Conservation (phyloP, 2,329 filamentous ascomycete genomes). For the Lachnellula cervina region DNA sequence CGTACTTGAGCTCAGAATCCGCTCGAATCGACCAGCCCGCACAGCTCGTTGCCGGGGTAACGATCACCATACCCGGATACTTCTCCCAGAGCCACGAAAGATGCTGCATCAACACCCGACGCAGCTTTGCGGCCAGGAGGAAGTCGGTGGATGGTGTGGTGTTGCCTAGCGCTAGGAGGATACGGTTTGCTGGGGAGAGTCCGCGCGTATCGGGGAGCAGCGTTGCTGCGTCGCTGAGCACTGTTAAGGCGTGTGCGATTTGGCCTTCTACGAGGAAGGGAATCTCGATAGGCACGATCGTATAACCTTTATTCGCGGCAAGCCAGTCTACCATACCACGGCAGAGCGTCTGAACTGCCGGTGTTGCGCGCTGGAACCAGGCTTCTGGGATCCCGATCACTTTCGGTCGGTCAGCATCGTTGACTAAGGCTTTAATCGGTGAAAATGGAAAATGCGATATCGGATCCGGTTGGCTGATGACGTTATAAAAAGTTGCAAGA, state of each 20-base stretch:
- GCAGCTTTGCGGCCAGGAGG: constrained; percentile 65
- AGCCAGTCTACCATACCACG: constrained; percentile 56
- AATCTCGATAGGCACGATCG: constrained; percentile 54
- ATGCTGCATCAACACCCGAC: constrained; percentile 73
- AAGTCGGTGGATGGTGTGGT: constrained; percentile 65
- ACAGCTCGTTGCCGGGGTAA: constrained; percentile 72
- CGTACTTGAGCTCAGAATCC: constrained; percentile 58
- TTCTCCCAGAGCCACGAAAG: constrained; percentile 63
- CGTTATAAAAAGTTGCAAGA: constrained; percentile 71
- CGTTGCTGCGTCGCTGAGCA: constrained; percentile 64
- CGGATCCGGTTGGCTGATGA: constrained; percentile 68
- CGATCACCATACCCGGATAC: constrained; percentile 69
- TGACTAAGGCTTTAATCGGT: constrained; percentile 30
- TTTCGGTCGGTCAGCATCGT: background rate
- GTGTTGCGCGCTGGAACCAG: constrained; percentile 66
- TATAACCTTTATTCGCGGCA: constrained; percentile 44
- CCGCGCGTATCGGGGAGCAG: constrained; percentile 24
- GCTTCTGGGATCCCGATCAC: constrained; percentile 58
- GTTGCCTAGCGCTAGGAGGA: constrained; percentile 60
- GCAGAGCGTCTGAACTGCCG: constrained; percentile 57
- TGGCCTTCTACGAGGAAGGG: constrained; percentile 66
- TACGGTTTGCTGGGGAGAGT: constrained; percentile 54
- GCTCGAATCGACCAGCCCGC: constrained; percentile 64
- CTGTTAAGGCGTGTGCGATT: constrained; percentile 70
- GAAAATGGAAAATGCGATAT: constrained; percentile 55